Evolutionary conservation across 192 early-diverging fungal genomes (phyloP).

Genomic region (Pilobolus umbonatus): DNA sequence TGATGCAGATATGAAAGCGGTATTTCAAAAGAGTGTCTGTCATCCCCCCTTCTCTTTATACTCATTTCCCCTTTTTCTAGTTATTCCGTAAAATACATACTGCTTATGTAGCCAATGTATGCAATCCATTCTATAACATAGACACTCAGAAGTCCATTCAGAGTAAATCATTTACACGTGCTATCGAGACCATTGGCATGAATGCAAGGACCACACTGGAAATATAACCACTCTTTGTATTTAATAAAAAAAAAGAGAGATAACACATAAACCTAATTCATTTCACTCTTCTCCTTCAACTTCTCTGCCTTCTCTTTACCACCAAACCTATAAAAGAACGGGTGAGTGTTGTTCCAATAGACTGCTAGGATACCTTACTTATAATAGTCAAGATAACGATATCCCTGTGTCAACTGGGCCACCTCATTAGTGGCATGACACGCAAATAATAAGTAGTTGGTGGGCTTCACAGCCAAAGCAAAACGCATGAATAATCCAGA

Average conservation of each 20-base stretch:
- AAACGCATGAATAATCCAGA: slow-evolving; percentile 94
- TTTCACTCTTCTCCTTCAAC: neutral
- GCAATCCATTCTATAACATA: slow-evolving; percentile 83
- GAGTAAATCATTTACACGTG: slow-evolving; percentile 48
- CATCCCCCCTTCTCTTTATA: neutral
- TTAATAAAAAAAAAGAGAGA: neutral
- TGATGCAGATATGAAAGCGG: slow-evolving; percentile 76
- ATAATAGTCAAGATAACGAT: slow-evolving; percentile 77
- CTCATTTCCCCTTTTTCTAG: slow-evolving; percentile 31
- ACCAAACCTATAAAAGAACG: slow-evolving; percentile 32
- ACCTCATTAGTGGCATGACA: slow-evolving; percentile 89
- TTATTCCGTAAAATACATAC: slow-evolving; percentile 78
- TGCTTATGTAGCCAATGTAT: slow-evolving; percentile 74
- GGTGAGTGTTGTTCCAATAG: neutral
- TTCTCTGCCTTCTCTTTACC: slow-evolving; percentile 28
- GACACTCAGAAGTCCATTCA: slow-evolving; percentile 52
- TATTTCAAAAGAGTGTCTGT: slow-evolving; percentile 26
- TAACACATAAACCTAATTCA: no score
- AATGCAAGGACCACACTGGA: slow-evolving; percentile 10
- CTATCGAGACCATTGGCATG: slow-evolving; percentile 54
- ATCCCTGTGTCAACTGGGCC: slow-evolving; percentile 85
- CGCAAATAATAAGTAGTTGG: slow-evolving; percentile 89
- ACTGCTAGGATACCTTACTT: slow-evolving; percentile 42
- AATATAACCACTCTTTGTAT: neutral
- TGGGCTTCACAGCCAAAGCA: slow-evolving; percentile 84